A percentile compares a stretch with the other conserved stretches of the same genome.
Conservation (phyloP, 2,329 filamentous ascomycete species). For the Fusarium scirpi region DNA sequence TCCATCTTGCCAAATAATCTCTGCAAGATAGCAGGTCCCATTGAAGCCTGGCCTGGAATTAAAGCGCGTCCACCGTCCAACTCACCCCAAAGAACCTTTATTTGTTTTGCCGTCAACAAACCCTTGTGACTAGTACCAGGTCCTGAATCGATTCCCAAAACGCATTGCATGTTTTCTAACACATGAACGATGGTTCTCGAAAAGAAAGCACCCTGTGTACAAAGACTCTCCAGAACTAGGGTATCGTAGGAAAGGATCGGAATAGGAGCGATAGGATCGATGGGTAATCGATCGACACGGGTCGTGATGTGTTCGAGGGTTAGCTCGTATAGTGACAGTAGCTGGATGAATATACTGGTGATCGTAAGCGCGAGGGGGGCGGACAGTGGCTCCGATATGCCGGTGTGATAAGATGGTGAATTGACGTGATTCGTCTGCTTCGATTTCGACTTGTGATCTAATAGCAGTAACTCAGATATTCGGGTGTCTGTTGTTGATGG, state of each 20-base stretch:
- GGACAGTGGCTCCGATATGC: too few species aligned
- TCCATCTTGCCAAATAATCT: neutral
- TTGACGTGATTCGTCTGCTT: neutral
- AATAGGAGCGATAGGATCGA: neutral
- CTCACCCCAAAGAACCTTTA: neutral
- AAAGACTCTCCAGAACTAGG: rapidly evolving
- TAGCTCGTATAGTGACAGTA: neutral
- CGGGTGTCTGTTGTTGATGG: too few species aligned
- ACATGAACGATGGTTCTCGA: neutral
- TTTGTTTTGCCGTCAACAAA: neutral
- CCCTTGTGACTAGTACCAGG: rapidly evolving
- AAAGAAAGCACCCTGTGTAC: neutral
- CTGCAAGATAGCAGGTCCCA: neutral
- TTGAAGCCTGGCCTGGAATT: neutral
- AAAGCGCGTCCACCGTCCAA: neutral
- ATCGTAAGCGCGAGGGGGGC: neutral
- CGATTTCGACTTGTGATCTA: neutral
- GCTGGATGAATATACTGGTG: neutral
- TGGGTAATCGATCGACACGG: neutral
- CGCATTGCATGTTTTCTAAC: neutral
- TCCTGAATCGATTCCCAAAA: rapidly evolving
- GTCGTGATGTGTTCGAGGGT: neutral
- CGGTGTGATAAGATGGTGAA: too few species aligned
- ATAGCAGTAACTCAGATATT: too few species aligned
- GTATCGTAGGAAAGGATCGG: neutral